phyloP scores from a whole-genome alignment of 768 basidiomycete genomes.

The Russula virescens region DNA sequence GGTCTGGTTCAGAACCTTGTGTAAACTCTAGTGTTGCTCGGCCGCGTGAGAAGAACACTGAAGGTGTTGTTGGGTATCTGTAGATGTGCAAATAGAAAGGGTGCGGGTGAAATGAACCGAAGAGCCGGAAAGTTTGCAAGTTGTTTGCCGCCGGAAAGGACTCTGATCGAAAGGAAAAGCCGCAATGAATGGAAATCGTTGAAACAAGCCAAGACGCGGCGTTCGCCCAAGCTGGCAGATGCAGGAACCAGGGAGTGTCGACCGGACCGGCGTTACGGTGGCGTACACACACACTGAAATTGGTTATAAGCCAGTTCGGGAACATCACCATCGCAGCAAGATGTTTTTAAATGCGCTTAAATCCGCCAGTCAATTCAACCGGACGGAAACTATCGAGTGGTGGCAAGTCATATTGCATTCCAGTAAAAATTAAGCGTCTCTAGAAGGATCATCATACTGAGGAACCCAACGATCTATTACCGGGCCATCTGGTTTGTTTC shows the following conservation, averaged over 20 bases:
- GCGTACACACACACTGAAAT: too few relatives aligned
- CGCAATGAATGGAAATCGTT: not conserved
- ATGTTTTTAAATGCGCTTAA: not conserved
- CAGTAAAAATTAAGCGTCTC: conserved; percentile 2
- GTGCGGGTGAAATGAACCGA: not conserved
- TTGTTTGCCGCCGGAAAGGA: not conserved
- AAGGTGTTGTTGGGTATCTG: too few relatives aligned
- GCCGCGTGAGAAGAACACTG: too few relatives aligned
- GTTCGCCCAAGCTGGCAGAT: not conserved
- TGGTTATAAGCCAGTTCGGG: too few relatives aligned
- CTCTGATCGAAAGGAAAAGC: not conserved
- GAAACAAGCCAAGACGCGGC: not conserved
- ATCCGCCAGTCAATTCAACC: not conserved
- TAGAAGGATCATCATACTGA: not conserved
- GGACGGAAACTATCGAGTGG: not conserved
- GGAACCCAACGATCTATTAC: conserved; percentile 7
- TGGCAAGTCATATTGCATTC: conserved; percentile 6
- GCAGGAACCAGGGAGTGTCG: not conserved
- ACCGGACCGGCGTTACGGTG: too few relatives aligned
- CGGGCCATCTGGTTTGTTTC: not conserved
- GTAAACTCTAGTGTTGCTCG: too few relatives aligned
- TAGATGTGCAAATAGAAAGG: not conserved
- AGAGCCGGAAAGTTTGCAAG: conserved; percentile 6
- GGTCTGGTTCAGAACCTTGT: too few relatives aligned
- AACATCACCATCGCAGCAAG: not conserved